Percentiles rank a stretch among this genome's conserved stretches.
Evolutionary conservation across 2,329 filamentous ascomycete species (phyloP).

Genomic region (Myriosclerotinia scirpicola): DNA sequence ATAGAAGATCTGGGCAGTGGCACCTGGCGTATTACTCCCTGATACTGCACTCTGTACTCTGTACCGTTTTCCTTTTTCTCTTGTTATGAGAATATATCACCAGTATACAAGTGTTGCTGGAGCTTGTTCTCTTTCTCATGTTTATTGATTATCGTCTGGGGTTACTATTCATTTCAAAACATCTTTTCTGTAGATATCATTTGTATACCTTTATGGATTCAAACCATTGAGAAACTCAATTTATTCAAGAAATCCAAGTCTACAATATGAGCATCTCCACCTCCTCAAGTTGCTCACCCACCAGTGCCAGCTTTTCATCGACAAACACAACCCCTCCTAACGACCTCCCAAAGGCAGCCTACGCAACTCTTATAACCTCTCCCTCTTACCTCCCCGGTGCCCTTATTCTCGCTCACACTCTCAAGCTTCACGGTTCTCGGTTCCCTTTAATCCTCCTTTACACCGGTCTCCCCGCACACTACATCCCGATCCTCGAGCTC

Average conservation of each 20-base stretch:
- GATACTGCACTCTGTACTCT: too few relatives aligned
- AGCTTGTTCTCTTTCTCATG: too few relatives aligned
- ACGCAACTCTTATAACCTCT: conserved; percentile 59
- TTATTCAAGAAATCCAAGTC: not conserved
- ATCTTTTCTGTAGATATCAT: too few relatives aligned
- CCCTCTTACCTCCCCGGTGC: conserved; percentile 75
- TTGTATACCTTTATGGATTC: too few relatives aligned
- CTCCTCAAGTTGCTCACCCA: not conserved
- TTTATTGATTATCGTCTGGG: too few relatives aligned
- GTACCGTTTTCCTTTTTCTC: too few relatives aligned
- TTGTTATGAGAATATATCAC: too few relatives aligned
- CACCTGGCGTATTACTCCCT: too few relatives aligned
- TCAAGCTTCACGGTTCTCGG: conserved; percentile 59
- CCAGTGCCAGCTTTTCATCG: not conserved
- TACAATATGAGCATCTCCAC: not conserved
- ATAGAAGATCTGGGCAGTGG: too few relatives aligned
- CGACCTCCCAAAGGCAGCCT: not conserved
- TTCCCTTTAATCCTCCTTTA: conserved; percentile 68
- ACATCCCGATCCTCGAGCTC: not conserved
- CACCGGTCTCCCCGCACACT: conserved; percentile 55
- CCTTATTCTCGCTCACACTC: conserved; percentile 73
- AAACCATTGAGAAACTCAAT: too few relatives aligned
- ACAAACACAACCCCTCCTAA: not conserved
- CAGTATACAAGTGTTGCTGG: too few relatives aligned
- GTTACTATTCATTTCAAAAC: too few relatives aligned